Evolutionary conservation across 306 rosid genomes (phyloP), one percentile per base, ranked within the genome.

Genomic region (Calophaca sinica): DNA sequence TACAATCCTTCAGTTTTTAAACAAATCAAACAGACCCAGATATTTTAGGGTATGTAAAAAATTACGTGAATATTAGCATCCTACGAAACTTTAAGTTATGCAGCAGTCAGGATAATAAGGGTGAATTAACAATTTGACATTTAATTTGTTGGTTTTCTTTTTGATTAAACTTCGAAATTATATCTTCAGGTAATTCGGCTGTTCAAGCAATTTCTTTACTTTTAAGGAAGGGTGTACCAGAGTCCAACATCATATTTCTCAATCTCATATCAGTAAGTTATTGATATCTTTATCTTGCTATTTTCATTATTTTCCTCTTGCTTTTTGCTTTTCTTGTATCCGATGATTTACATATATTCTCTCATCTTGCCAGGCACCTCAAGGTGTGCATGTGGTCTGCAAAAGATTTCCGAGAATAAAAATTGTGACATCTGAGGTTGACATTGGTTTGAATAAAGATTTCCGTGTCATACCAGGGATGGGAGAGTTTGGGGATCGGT

Each of bases 401-500:
- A 96, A 88, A 88, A 86, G 90, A 48, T 96, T 90, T 77, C 99
- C 99, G 2, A 85, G 92, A 54, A 82, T 96, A 83, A 96, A 92
- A 89, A 96, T 96, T 1, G 94, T 96, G 84, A 96, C 99, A 41
- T 96, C 99, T 60, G 98, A 96, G 87, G 92, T 92, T 49, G 98
- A 96, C 32, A 81, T 13, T 44, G 97, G 98, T 77, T 81, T 96
- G 85, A 96, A 92, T 72, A 68, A 80, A 65, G 94, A 96, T 80
- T 96, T 84, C 65, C 96, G 99, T 6, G 99, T 96, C 44, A 69
- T 92, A 29, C 99, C 99, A 0, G 98, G 99, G 62, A 96, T 96
- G 99, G 99, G 98, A 2, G 99, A 96, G 85, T 96, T 96, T 80
- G 99, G 99, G 58, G 99, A 96, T 86, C 67, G 98, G 13, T 96